These are phyloP conservation scores for Calonectria ilicicola DNA, from an alignment of 2,329 filamentous ascomycete species.

Conservation along the genomic window DNA sequence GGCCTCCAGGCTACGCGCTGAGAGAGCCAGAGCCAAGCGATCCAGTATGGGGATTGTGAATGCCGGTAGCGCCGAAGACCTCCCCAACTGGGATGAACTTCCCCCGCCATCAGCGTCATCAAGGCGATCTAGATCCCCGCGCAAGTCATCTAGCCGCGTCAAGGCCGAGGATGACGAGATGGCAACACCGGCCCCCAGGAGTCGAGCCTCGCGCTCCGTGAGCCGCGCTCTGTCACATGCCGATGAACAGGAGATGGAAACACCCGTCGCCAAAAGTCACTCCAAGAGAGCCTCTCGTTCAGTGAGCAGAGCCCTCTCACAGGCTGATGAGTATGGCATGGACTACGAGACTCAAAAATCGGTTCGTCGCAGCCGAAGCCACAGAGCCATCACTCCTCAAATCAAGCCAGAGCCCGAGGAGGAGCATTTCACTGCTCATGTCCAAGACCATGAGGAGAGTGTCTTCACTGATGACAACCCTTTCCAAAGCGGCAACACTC, in stretches of 20 bases:
- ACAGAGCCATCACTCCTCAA: constrained; percentile 64
- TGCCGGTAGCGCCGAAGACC: constrained; percentile 74
- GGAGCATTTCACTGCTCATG: constrained; percentile 35
- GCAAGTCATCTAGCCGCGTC: constrained; percentile 65
- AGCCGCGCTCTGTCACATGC: constrained; percentile 65
- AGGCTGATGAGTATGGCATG: constrained; percentile 60
- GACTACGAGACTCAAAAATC: constrained; percentile 55
- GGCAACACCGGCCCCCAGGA: constrained; percentile 51
- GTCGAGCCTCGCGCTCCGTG: constrained; percentile 63
- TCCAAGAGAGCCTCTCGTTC: constrained; percentile 68
- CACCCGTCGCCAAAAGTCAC: constrained; percentile 57
- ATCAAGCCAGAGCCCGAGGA: constrained; percentile 66
- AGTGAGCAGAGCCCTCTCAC: constrained; percentile 65
- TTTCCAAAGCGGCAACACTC: constrained; percentile 86
- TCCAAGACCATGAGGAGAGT: constrained; percentile 62
- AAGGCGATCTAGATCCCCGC: constrained; percentile 66
- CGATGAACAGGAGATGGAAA: constrained; percentile 57
- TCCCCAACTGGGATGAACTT: constrained; percentile 69
- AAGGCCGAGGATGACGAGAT: constrained; percentile 64
- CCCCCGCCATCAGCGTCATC: constrained; percentile 61
- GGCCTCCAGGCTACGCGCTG: constrained; percentile 79
- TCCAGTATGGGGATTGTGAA: constrained; percentile 88
- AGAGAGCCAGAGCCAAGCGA: constrained; percentile 83
- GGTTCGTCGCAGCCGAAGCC: constrained; percentile 61
- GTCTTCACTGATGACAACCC: constrained; percentile 93